phyloP scores from a whole-genome alignment of 1,284 basidiomycete species.

The Cutaneotrichosporon mucoides region DNA sequence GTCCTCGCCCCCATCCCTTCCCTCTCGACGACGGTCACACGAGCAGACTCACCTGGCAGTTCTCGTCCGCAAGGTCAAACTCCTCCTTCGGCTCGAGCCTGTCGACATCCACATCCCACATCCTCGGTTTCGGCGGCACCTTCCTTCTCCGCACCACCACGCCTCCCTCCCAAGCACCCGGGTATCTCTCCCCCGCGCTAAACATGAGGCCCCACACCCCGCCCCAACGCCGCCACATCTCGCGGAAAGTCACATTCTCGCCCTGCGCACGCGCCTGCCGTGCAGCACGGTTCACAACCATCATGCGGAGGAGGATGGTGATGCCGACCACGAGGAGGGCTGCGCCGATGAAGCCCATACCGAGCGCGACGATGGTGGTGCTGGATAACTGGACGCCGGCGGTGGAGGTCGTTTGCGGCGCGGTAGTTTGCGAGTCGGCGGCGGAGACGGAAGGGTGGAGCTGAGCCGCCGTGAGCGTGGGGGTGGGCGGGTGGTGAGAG shows the following conservation, averaged over 20 bases:
- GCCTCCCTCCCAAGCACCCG: not conserved
- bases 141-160: not conserved
- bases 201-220: conserved; percentile 22
- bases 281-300: conserved; percentile 5
- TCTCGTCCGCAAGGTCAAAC: conserved; percentile 2
- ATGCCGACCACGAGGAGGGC: conserved; percentile 11
- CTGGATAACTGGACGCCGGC: not conserved
- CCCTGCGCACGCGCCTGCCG: not conserved
- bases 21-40: too few relatives aligned
- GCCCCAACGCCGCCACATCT: conserved; percentile 19
- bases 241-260: conserved; percentile 11
- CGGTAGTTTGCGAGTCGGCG: not conserved
- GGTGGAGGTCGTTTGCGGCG: not conserved
- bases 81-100: conserved; percentile 3
- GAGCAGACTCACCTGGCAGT: conserved; percentile 6
- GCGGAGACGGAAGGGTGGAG: not conserved
- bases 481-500: not conserved
- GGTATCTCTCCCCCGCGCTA: not conserved
- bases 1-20: too few relatives aligned
- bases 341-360: conserved; percentile 26
- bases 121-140: not conserved
- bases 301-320: conserved; percentile 12
- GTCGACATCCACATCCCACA: conserved; percentile 14
- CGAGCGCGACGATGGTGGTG: conserved; percentile 25
- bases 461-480: not conserved